Percentiles rank a stretch among this genome's conserved stretches.
These are phyloP conservation scores for Elasticomyces elasticus DNA, from an alignment of 495 filamentous ascomycete genomes.

Conservation along the genomic window DNA sequence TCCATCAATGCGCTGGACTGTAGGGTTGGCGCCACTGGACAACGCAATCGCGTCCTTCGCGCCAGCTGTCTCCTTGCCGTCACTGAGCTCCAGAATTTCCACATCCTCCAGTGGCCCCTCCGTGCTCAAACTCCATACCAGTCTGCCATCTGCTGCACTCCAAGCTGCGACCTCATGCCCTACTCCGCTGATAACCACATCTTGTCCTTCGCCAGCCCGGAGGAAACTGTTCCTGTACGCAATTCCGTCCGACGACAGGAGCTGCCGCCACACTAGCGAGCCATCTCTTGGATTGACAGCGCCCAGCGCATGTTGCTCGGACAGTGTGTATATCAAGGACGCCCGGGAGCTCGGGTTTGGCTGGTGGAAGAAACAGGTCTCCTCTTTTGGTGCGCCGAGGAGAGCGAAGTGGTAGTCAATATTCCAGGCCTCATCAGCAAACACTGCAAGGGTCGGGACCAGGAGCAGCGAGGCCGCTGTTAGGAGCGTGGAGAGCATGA, in stretches of 20 bases:
- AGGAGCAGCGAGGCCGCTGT: neutral
- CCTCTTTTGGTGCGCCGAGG: slow-evolving; percentile 66
- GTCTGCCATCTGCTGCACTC: slow-evolving; percentile 70
- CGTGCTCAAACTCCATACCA: slow-evolving; percentile 60
- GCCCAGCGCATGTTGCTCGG: slow-evolving; percentile 67
- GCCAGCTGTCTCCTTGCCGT: slow-evolving; percentile 35
- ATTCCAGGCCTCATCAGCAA: slow-evolving; percentile 80
- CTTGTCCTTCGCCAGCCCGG: slow-evolving; percentile 61
- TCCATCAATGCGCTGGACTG: slow-evolving; percentile 60
- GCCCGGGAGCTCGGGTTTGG: slow-evolving; percentile 72
- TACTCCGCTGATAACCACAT: slow-evolving; percentile 60
- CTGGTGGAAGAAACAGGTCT: slow-evolving; percentile 89
- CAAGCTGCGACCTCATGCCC: slow-evolving; percentile 64
- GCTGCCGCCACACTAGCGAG: slow-evolving; percentile 74
- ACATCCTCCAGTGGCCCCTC: slow-evolving; percentile 59
- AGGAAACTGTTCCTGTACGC: slow-evolving; percentile 41
- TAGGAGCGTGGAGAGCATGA: slow-evolving; percentile 4
- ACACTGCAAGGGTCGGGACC: slow-evolving; percentile 51
- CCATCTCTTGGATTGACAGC: slow-evolving; percentile 86
- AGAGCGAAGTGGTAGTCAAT: slow-evolving; percentile 90
- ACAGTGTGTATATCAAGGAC: slow-evolving; percentile 82
- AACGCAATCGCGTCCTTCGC: slow-evolving; percentile 66
- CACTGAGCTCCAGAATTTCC: slow-evolving; percentile 66
- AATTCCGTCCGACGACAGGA: slow-evolving; percentile 35
- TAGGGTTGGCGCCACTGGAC: slow-evolving; percentile 45